Base-by-base conservation (phyloP, 345 rosid species). In the Citrus cavaleriei region DNA sequence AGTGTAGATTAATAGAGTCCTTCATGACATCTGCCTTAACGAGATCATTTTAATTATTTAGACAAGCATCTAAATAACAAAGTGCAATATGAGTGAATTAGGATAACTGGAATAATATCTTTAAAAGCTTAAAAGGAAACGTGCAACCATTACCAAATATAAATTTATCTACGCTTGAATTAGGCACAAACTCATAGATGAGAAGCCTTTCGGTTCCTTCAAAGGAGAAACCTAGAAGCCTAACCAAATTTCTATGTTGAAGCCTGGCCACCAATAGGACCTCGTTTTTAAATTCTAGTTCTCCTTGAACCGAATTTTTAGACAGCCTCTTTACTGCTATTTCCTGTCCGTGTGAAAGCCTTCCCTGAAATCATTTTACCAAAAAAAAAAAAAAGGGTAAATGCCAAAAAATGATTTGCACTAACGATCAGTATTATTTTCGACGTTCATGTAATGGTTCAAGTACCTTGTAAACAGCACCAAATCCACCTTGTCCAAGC, bases 401-500 rank as follows among this genome's bases (percentile, higher is more conserved):
- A 2, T 10, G 22, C 25, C 58, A 19, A 16, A 24, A 19, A 16
- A 24, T 7, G 38, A 3, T 51, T 77, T 8, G 25, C 64, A 58
- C 18, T 16, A 34, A 77, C 22, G 30, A 66, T 49, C 34, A 40
- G 46, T 2, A 10, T 40, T 84, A 84, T 25, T 74, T 59, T 18
- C 42, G 42, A 38, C 0, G 42, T 38, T 38, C 42, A 8, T 8
- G 42, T 7, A 38, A 38, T 58, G 77, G 63, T 57, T 5, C 40
- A 74, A 62, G 30, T 73, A 73, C 91, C 88, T 86, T 86, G 74
- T 88, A 89, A 80, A 91, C 94, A 21, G 72, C 80, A 59, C 94
- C 94, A 81, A 89, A 89, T 42, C 94, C 94, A 55, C 93, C 91
- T 71, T 86, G 83, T 22, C 92, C 92, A 28, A 90, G 84, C 82